phyloP scores from a whole-genome alignment of 163 green algal species.

The Scenedesmus sp. region DNA sequence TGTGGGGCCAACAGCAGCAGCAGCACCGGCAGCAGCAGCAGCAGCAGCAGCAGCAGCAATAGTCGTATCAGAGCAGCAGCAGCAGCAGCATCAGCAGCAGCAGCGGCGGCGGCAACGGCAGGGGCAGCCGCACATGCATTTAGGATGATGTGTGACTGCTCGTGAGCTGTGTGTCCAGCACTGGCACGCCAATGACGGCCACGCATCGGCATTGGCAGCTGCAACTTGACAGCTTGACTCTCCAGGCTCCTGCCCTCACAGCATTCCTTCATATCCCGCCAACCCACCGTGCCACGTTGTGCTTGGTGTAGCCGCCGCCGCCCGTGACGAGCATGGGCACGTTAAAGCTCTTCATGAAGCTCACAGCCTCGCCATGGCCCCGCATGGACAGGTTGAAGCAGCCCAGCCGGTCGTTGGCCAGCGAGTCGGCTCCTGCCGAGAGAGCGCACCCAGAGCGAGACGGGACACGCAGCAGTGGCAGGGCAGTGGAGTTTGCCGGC shows the following conservation, averaged over 20 bases:
- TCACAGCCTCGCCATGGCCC: conserved; percentile 93
- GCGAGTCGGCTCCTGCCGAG: conserved; percentile 89
- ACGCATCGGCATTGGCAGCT: too few species aligned
- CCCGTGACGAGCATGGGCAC: conserved; percentile 97
- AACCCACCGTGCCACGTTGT: conserved; percentile 90
- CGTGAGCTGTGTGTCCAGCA: too few species aligned
- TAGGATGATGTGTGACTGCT: too few species aligned
- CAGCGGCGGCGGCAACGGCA: too few species aligned
- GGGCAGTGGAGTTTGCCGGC: too few species aligned
- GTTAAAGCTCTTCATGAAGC: conserved; percentile 93
- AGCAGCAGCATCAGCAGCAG: too few species aligned
- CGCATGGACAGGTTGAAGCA: conserved; percentile 95
- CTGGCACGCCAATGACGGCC: too few species aligned
- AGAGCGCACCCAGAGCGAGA: neutral
- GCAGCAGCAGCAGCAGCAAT: neutral
- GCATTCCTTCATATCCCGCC: too few species aligned
- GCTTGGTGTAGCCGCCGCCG: conserved; percentile 97
- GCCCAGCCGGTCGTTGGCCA: conserved; percentile 94
- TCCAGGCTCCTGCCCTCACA: too few species aligned
- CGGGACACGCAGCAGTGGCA: neutral
- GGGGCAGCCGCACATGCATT: too few species aligned
- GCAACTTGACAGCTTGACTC: too few species aligned
- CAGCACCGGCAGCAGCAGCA: neutral
- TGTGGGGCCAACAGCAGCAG: neutral
- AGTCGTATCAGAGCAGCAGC: neutral